A percentile compares a stretch with the other conserved stretches of the same genome.
phyloP scores from a whole-genome alignment of 441 rosid genomes.

The Isatis lusitanica region DNA sequence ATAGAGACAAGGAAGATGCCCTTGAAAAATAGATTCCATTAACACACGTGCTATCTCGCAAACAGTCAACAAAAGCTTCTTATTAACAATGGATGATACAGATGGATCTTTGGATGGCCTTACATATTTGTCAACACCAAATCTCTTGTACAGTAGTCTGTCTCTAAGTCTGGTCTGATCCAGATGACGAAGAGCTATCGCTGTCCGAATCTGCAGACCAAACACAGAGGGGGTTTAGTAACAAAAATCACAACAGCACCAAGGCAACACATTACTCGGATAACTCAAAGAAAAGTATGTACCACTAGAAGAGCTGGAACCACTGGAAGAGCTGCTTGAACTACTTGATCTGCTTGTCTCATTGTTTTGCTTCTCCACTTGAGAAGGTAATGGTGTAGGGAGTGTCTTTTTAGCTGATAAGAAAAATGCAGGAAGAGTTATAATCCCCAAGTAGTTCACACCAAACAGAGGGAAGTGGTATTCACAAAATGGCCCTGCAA shows the following conservation, averaged over 20 bases:
- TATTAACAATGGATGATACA: not conserved
- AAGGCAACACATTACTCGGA: not conserved
- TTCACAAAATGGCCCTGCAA: slow-evolving; percentile 5
- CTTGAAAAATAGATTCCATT: not conserved
- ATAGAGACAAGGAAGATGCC: not conserved
- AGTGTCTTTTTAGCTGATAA: slow-evolving; percentile 57
- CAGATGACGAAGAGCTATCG: slow-evolving; percentile 92
- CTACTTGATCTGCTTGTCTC: slow-evolving; percentile 86
- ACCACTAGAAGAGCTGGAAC: slow-evolving; percentile 97
- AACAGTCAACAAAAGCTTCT: not conserved
- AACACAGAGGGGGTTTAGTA: slow-evolving; percentile 9
- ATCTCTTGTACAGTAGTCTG: slow-evolving; percentile 23
- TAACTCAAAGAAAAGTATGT: slow-evolving; percentile 14
- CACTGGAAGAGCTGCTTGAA: slow-evolving; percentile 95
- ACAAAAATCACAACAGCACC: not conserved
- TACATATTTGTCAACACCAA: slow-evolving; percentile 25
- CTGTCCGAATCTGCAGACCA: slow-evolving; percentile 82
- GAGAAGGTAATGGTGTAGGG: slow-evolving; percentile 53
- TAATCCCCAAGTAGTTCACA: slow-evolving; percentile 15
- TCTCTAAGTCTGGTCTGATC: slow-evolving; percentile 57
- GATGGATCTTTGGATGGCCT: slow-evolving; percentile 10
- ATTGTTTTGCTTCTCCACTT: slow-evolving; percentile 58
- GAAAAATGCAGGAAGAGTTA: slow-evolving; percentile 1
- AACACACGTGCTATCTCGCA: not conserved
- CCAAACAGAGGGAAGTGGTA: slow-evolving; percentile 4